Evolutionary conservation across 495 filamentous ascomycete species (phyloP).

Genomic region (Cetradonia linearis): DNA sequence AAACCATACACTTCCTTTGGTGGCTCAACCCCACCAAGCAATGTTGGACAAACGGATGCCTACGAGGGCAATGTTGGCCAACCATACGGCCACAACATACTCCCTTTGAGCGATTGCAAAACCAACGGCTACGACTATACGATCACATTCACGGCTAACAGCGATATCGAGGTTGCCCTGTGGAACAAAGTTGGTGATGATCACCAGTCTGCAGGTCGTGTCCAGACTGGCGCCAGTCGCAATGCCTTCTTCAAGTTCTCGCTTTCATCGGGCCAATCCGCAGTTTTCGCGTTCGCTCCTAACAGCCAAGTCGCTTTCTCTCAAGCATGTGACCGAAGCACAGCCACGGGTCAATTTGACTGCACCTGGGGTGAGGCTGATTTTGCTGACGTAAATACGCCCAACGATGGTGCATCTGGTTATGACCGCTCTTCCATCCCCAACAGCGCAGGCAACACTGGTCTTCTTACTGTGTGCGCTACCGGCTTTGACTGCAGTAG

Average conservation of each 20-base stretch:
- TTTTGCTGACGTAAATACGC: slow-evolving; percentile 32
- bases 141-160: slow-evolving; percentile 32
- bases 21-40: neutral
- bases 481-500: slow-evolving; percentile 12
- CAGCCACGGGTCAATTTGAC: slow-evolving; percentile 26
- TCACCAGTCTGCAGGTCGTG: slow-evolving; percentile 23
- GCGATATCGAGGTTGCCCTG: slow-evolving; percentile 37
- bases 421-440: slow-evolving; percentile 22
- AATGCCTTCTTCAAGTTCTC: slow-evolving; percentile 36
- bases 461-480: slow-evolving; percentile 16
- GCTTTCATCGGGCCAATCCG: slow-evolving; percentile 29
- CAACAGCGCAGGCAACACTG: slow-evolving; percentile 17
- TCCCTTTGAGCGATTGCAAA: slow-evolving; percentile 30
- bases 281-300: slow-evolving; percentile 40
- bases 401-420: slow-evolving; percentile 18
- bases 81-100: slow-evolving; percentile 47
- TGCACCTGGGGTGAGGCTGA: slow-evolving; percentile 47
- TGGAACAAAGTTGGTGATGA: slow-evolving; percentile 45
- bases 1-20: slow-evolving; percentile 5
- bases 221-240: slow-evolving; percentile 35
- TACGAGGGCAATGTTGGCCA: slow-evolving; percentile 40
- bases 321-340: slow-evolving; percentile 20
- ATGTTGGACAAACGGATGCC: slow-evolving; percentile 25
- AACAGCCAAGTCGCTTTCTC: slow-evolving; percentile 33
- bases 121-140: slow-evolving; percentile 39